Conservation (phyloP, 257 asterid genomes). For the Solanum medicagineum region DNA sequence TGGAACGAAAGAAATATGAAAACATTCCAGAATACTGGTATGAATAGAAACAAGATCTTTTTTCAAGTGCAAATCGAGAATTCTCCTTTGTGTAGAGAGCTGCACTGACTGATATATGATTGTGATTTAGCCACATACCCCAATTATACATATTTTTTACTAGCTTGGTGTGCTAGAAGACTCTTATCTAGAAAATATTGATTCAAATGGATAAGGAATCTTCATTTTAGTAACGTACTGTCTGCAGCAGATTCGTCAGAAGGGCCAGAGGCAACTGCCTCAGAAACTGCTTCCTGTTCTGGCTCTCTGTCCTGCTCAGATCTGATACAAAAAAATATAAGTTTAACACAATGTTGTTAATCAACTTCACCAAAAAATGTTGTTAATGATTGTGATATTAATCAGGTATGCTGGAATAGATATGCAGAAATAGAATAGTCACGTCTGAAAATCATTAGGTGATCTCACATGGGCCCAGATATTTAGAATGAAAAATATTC, state of each 20-base stretch:
- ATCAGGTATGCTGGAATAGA: background rate
- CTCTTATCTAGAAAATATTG: background rate
- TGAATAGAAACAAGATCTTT: background rate
- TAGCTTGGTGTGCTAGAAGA: background rate
- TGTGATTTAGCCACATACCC: background rate
- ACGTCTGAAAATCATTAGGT: background rate
- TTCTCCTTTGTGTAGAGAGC: background rate
- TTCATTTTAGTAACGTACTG: conserved; percentile 24
- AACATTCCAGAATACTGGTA: background rate
- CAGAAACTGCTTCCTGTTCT: conserved; percentile 63
- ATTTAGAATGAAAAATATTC: background rate
- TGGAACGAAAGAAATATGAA: background rate
- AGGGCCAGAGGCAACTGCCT: conserved; percentile 50
- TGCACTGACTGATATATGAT: background rate
- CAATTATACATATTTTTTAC: background rate
- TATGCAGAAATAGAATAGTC: background rate
- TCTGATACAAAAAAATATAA: conserved; percentile 23
- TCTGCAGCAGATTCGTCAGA: conserved; percentile 64
- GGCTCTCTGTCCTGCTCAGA: conserved; percentile 99
- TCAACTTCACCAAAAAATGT: background rate
- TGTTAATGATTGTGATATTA: background rate
- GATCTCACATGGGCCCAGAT: background rate
- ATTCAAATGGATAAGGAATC: background rate
- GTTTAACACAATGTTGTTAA: background rate
- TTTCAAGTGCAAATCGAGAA: background rate